Conservation (phyloP, 176 grass and related monocot genomes). For the Tillandsia fasciculata region DNA sequence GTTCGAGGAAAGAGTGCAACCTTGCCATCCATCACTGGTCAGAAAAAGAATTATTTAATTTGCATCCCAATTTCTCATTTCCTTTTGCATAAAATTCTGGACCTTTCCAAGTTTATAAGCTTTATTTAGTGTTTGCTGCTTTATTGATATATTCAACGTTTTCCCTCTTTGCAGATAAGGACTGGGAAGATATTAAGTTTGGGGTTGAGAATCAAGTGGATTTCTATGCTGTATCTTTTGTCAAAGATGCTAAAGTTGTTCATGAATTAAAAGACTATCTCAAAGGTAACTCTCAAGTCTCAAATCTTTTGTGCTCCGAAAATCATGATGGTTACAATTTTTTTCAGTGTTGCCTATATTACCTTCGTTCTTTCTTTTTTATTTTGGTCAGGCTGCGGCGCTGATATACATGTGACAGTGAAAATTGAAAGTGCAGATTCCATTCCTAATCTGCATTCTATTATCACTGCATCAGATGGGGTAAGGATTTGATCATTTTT, state of each 20-base stretch:
- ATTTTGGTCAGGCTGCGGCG: slow-evolving; percentile 56
- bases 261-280: slow-evolving; percentile 96
- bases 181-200: slow-evolving; percentile 99
- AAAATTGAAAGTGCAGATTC: slow-evolving; percentile 99
- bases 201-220: slow-evolving; percentile 97
- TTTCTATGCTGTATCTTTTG: slow-evolving; percentile 98
- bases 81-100: too few relatives aligned
- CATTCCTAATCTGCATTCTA: slow-evolving; percentile 90
- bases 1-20: slow-evolving; percentile 99
- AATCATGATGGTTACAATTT: background rate
- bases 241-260: slow-evolving; percentile 98
- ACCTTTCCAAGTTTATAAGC: too few relatives aligned
- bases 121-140: background rate
- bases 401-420: slow-evolving; percentile 89
- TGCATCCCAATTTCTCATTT: too few relatives aligned
- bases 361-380: background rate
- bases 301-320: background rate
- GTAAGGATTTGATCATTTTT: slow-evolving; percentile 35
- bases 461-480: slow-evolving; percentile 96
- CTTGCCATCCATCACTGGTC: slow-evolving; percentile 95
- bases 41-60: slow-evolving; percentile 11
- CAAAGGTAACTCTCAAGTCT: slow-evolving; percentile 44
- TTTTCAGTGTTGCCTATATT: background rate
- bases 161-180: slow-evolving; percentile 68
- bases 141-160: background rate